Conservation (phyloP, 1,284 basidiomycete species). For the Ustilago tritici region DNA sequence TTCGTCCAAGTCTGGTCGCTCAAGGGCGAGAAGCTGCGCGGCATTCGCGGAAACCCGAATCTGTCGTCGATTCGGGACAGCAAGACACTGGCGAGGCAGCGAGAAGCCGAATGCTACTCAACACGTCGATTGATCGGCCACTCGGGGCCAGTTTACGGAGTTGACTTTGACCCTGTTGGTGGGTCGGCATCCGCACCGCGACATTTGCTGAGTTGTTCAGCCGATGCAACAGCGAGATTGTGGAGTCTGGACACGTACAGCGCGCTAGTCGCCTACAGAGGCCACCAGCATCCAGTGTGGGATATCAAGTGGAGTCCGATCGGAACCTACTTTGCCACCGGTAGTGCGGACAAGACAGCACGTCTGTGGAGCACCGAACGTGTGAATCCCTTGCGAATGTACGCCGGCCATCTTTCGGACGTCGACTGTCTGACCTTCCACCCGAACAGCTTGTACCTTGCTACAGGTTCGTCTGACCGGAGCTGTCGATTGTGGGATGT, state of each 20-base stretch:
- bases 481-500: constrained; percentile 98
- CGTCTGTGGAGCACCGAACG: constrained; percentile 96
- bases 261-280: constrained; percentile 92
- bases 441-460: constrained; percentile 96
- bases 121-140: constrained; percentile 92
- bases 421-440: constrained; percentile 97
- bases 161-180: constrained; percentile 90
- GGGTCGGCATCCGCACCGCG: constrained; percentile 87
- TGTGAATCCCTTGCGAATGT: constrained; percentile 86
- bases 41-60: constrained; percentile 80
- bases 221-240: constrained; percentile 88
- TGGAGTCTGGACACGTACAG: constrained; percentile 97
- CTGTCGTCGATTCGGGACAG: constrained; percentile 77
- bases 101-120: constrained; percentile 41
- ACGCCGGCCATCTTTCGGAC: constrained; percentile 95
- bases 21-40: constrained; percentile 88
- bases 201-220: constrained; percentile 90
- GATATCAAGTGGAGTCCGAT: constrained; percentile 98
- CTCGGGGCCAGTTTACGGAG: constrained; percentile 93
- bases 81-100: constrained; percentile 52
- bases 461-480: constrained; percentile 95
- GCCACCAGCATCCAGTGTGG: constrained; percentile 98
- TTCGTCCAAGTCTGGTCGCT: constrained; percentile 95
- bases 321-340: constrained; percentile 98
- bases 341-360: constrained; percentile 91